phyloP scores from a whole-genome alignment of 495 filamentous ascomycete species.

The Cladorrhinum samala region DNA sequence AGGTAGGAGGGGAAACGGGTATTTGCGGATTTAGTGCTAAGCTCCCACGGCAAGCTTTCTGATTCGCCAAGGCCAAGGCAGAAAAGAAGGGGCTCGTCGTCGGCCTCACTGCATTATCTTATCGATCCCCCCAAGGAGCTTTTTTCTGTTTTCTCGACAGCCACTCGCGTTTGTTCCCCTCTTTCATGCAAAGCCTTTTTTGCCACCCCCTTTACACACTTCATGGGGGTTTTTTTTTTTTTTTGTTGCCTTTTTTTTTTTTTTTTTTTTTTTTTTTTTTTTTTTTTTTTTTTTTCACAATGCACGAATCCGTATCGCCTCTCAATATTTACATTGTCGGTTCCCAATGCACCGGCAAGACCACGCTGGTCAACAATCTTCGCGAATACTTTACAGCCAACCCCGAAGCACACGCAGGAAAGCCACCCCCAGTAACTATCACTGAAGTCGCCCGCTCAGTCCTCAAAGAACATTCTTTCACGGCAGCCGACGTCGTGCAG shows the following conservation, averaged over 20 bases:
- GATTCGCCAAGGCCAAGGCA: neutral
- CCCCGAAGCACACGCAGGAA: neutral
- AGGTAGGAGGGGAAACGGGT: no score
- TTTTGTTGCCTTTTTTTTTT: no score
- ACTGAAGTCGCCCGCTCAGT: conserved; percentile 44
- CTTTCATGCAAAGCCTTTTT: no score
- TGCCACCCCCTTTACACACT: no score
- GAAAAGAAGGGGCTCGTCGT: neutral
- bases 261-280: no score
- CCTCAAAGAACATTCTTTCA: conserved; percentile 33
- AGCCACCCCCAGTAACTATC: conserved; percentile 24
- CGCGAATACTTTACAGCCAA: conserved; percentile 21
- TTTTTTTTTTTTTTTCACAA: no score
- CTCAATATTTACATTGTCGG: conserved; percentile 46
- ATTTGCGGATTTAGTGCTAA: no score
- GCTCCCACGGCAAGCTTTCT: no score
- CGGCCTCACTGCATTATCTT: neutral
- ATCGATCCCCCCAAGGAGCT: neutral
- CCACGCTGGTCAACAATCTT: conserved; percentile 40
- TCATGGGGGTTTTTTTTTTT: no score
- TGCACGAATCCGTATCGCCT: no score
- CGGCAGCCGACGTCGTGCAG: conserved; percentile 32
- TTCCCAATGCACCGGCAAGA: conserved; percentile 47
- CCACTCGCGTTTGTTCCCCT: no score
- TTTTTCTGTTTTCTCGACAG: neutral